phyloP scores from a whole-genome alignment of 768 basidiomycete genomes.

The Lactarius hatsudake region DNA sequence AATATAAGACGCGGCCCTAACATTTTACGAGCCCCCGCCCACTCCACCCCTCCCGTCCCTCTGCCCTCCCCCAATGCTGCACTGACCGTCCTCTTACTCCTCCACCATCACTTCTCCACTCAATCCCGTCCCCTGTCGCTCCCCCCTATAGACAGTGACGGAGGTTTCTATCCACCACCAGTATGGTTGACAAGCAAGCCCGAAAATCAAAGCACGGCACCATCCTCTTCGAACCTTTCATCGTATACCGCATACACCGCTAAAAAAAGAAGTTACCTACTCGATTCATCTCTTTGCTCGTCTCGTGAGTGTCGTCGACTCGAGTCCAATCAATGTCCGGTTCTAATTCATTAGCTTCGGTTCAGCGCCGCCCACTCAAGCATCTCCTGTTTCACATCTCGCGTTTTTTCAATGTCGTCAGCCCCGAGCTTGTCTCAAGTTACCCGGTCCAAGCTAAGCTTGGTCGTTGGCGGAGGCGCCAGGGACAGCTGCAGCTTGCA shows the following conservation, averaged over 20 bases:
- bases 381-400: slow-evolving; percentile 22
- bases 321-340: slow-evolving; percentile 11
- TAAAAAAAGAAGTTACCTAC: slow-evolving; percentile 34
- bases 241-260: slow-evolving; percentile 82
- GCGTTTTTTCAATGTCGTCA: slow-evolving; percentile 46
- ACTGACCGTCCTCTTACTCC: slow-evolving; percentile 36
- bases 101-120: slow-evolving; percentile 26
- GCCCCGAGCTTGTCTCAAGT: slow-evolving; percentile 56
- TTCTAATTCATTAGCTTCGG: slow-evolving; percentile 1
- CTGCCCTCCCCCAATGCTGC: slow-evolving; percentile 35
- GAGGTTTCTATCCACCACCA: slow-evolving; percentile 35
- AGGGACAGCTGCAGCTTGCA: slow-evolving; percentile 75
- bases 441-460: slow-evolving; percentile 54
- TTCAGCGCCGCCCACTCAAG: slow-evolving; percentile 4
- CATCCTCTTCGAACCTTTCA: slow-evolving; percentile 82
- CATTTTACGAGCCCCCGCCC: slow-evolving; percentile 35
- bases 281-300: slow-evolving; percentile 18
- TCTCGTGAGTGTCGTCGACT: slow-evolving; percentile 13
- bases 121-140: slow-evolving; percentile 27
- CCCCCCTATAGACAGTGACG: slow-evolving; percentile 26
- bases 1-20: slow-evolving; percentile 25
- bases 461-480: slow-evolving; percentile 49
- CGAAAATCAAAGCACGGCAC: slow-evolving; percentile 83
- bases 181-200: slow-evolving; percentile 83
- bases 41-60: slow-evolving; percentile 24